phyloP scores from a whole-genome alignment of 2,329 filamentous ascomycete species.

The Trichoderma gracile region DNA sequence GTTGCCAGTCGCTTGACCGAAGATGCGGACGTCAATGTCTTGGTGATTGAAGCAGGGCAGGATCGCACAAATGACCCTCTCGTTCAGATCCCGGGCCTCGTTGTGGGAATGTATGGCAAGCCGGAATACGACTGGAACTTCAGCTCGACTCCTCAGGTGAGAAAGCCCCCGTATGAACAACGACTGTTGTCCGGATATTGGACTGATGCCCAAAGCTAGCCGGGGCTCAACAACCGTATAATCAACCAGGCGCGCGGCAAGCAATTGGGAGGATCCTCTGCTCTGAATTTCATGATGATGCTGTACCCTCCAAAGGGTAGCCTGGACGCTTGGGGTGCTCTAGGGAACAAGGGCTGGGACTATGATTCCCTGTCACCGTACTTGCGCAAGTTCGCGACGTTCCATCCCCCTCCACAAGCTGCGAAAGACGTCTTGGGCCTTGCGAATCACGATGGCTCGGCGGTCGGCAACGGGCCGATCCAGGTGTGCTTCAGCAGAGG shows the following conservation, averaged over 20 bases:
- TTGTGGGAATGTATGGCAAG: slow-evolving; percentile 30
- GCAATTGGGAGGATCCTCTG: slow-evolving; percentile 55
- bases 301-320: slow-evolving; percentile 25
- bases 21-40: slow-evolving; percentile 29
- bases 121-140: slow-evolving; percentile 31
- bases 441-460: slow-evolving; percentile 37
- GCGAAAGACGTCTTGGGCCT: slow-evolving; percentile 36
- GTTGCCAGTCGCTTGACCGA: slow-evolving; percentile 35
- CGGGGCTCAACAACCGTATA: slow-evolving; percentile 26
- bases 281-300: slow-evolving; percentile 54
- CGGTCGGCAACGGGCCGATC: slow-evolving; percentile 40
- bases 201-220: neutral
- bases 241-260: slow-evolving; percentile 49
- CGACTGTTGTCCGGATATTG: neutral
- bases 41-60: slow-evolving; percentile 34
- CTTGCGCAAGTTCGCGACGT: slow-evolving; percentile 39
- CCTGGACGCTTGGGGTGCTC: slow-evolving; percentile 33
- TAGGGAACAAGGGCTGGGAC: slow-evolving; percentile 35
- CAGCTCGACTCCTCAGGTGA: slow-evolving; percentile 30
- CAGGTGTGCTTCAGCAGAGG: slow-evolving; percentile 42
- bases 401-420: slow-evolving; percentile 33
- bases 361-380: slow-evolving; percentile 37
- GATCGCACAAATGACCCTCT: slow-evolving; percentile 27
- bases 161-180: neutral
- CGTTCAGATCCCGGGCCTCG: slow-evolving; percentile 28